Percentiles rank a stretch among this genome's conserved stretches.
These are phyloP conservation scores for Isatis lusitanica DNA, from an alignment of 441 rosid species.

Conservation along the genomic window DNA sequence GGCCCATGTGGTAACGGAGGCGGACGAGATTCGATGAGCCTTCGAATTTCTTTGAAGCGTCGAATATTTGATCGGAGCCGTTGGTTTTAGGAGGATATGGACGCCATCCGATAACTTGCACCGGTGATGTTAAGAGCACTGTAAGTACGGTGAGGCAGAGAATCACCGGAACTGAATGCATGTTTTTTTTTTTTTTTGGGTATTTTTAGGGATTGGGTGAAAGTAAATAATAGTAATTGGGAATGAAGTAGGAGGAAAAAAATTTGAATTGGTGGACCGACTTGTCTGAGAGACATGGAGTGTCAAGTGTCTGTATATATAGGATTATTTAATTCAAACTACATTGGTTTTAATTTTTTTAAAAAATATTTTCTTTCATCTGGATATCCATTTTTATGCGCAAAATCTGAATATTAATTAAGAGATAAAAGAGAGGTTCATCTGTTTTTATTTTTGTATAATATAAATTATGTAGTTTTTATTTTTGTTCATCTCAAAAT, in stretches of 20 bases:
- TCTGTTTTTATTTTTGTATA: too few relatives aligned
- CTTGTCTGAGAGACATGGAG: slow-evolving; percentile 19
- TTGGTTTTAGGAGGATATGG: slow-evolving; percentile 73
- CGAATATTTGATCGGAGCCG: slow-evolving; percentile 55
- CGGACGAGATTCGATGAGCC: slow-evolving; percentile 93
- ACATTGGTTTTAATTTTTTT: background rate
- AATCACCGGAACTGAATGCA: slow-evolving; percentile 44
- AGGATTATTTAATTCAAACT: slow-evolving; percentile 2
- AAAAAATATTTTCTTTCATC: too few relatives aligned
- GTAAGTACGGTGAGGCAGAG: slow-evolving; percentile 37
- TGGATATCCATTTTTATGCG: too few relatives aligned
- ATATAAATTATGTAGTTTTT: too few relatives aligned
- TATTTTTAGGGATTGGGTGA: background rate
- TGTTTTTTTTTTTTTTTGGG: slow-evolving; percentile 14
- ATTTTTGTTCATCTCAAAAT: too few relatives aligned
- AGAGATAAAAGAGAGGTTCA: too few relatives aligned
- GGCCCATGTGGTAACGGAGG: slow-evolving; percentile 95
- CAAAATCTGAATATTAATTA: too few relatives aligned
- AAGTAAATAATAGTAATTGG: slow-evolving; percentile 20
- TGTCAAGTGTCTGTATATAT: slow-evolving; percentile 8
- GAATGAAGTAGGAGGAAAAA: background rate
- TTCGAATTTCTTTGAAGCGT: slow-evolving; percentile 77
- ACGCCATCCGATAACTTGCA: slow-evolving; percentile 56
- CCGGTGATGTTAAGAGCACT: slow-evolving; percentile 34
- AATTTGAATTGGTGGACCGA: slow-evolving; percentile 16